Conservation (phyloP, 164 flowering plant species). For the Macadamia tetraphylla region DNA sequence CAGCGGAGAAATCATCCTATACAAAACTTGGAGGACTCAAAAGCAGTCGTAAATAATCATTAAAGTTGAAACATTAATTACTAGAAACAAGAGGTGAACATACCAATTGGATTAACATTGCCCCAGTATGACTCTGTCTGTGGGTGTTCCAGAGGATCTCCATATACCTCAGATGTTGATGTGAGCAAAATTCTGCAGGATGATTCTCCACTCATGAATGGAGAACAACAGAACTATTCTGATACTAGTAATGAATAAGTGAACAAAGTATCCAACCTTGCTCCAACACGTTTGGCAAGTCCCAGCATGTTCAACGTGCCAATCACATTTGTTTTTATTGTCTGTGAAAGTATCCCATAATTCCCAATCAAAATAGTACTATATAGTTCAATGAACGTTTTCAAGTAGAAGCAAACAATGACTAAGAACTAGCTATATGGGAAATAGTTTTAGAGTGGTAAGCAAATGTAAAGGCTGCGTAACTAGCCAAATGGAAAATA, state of each 20-base stretch:
- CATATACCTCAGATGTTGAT: constrained; percentile 97
- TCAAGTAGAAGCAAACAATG: not conserved
- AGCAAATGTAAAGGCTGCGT: no score
- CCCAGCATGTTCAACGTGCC: constrained; percentile 98
- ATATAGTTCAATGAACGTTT: not conserved
- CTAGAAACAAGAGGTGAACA: constrained; percentile 5
- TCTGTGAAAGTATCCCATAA: constrained; percentile 31
- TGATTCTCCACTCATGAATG: constrained; percentile 3
- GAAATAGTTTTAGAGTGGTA: not conserved
- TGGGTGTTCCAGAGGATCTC: constrained; percentile 97
- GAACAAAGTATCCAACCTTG: constrained; percentile 42
- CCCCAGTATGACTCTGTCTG: constrained; percentile 96
- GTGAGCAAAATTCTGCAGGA: constrained; percentile 76
- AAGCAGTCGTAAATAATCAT: not conserved
- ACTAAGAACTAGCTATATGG: not conserved
- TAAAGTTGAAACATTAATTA: not conserved
- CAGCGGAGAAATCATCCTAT: not conserved
- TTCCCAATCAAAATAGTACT: not conserved
- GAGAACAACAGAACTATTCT: not conserved
- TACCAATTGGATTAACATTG: constrained; percentile 98
- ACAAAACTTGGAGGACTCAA: not conserved
- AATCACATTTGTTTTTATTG: constrained; percentile 93
- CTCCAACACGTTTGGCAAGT: constrained; percentile 97
- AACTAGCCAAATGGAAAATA: not conserved
- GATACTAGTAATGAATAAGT: no score